A percentile compares a stretch with the other conserved stretches of the same genome.
Evolutionary conservation across 768 basidiomycete species (phyloP).

Genomic region (Trametes elegans): DNA sequence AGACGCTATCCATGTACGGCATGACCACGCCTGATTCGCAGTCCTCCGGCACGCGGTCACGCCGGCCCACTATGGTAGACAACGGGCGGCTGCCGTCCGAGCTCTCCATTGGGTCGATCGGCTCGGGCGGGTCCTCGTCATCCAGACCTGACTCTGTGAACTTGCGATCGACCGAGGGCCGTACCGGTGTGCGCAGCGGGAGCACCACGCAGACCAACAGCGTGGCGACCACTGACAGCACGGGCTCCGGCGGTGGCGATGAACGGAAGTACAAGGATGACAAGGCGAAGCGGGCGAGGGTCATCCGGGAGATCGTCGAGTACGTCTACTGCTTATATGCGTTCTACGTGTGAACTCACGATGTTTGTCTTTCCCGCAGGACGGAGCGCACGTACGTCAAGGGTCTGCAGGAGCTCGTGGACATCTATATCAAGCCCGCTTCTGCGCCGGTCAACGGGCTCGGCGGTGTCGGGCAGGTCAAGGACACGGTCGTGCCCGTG

Average conservation of each 20-base stretch:
- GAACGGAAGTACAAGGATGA: conserved; percentile 94
- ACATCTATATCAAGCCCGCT: conserved; percentile 92
- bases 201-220: conserved; percentile 66
- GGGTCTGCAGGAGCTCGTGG: conserved; percentile 89
- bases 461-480: conserved; percentile 65
- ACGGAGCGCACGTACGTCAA: conserved; percentile 95
- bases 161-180: conserved; percentile 64
- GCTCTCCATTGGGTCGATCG: conserved; percentile 41
- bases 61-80: conserved; percentile 69
- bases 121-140: conserved; percentile 34
- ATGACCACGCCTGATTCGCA: conserved; percentile 42
- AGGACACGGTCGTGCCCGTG: conserved; percentile 83
- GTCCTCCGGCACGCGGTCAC: conserved; percentile 41
- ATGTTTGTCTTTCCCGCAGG: conserved; percentile 38
- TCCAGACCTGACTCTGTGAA: conserved; percentile 46
- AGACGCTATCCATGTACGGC: conserved; percentile 59
- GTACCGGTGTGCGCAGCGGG: conserved; percentile 59
- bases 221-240: conserved; percentile 73
- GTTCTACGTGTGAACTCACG: background rate
- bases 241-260: conserved; percentile 53
- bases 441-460: conserved; percentile 66
- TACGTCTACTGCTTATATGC: conserved; percentile 40
- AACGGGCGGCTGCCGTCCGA: conserved; percentile 53
- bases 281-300: conserved; percentile 74
- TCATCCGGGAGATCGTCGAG: conserved; percentile 91